Conservation (phyloP, 106 monocot species). For the Phalaenopsis equestris region DNA sequence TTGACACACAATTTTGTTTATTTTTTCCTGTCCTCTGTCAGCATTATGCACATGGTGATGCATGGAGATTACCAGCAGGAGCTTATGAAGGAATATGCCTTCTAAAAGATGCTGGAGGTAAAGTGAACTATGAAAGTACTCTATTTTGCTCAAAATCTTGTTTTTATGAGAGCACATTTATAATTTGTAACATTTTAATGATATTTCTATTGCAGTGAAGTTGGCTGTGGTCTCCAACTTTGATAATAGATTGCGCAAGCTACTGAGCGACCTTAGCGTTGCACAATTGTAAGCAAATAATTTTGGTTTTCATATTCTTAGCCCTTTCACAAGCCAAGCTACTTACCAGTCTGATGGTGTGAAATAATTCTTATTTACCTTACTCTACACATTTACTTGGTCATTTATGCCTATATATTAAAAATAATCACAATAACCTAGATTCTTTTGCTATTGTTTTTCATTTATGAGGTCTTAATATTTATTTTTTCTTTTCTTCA, state of each 20-base stretch:
- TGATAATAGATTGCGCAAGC: constrained; percentile 72
- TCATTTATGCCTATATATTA: not conserved
- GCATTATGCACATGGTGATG: constrained; percentile 82
- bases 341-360: not conserved
- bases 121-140: constrained; percentile 15
- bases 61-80: constrained; percentile 68
- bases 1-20: not conserved
- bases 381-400: not conserved
- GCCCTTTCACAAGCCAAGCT: not conserved
- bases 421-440: not conserved
- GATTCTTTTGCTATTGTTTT: not conserved
- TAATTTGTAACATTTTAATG: not conserved
- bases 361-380: not conserved
- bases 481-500: not conserved
- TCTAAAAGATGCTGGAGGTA: constrained; percentile 81
- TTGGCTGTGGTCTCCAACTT: constrained; percentile 98
- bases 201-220: constrained; percentile 48
- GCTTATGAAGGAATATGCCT: constrained; percentile 50
- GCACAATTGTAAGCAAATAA: constrained; percentile 46
- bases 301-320: not conserved
- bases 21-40: constrained; percentile 12
- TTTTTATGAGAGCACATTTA: not conserved
- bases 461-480: not conserved
- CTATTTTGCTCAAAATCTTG: not conserved
- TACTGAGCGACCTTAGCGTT: constrained; percentile 76